Percentiles rank a stretch among this genome's conserved stretches.
These are phyloP conservation scores for Oryza brachyantha DNA, from an alignment of 176 grass and related monocot genomes.

Conservation along the genomic window DNA sequence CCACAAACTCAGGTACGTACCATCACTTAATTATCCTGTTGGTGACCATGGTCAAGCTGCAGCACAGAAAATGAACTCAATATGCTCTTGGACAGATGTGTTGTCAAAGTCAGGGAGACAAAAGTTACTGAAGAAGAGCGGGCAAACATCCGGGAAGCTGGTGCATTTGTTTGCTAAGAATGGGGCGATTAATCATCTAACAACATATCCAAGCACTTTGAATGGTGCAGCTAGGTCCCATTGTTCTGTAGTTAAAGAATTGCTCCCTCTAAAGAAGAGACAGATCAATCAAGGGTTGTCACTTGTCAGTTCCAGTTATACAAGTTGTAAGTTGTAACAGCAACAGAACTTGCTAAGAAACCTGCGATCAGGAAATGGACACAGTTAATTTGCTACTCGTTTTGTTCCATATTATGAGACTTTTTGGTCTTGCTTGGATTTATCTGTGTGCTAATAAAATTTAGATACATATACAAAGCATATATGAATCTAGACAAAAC, in stretches of 20 bases:
- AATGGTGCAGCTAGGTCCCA: background rate
- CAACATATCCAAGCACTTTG: slow-evolving; percentile 1
- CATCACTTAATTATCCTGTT: background rate
- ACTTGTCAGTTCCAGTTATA: background rate
- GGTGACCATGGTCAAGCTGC: background rate
- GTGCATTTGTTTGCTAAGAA: background rate
- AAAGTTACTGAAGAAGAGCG: background rate
- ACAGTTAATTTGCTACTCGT: background rate
- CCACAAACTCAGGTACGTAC: slow-evolving; percentile 6
- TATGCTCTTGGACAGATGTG: background rate
- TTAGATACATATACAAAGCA: no score
- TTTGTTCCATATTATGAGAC: no score
- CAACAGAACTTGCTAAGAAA: background rate
- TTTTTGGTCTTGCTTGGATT: no score
- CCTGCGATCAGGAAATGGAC: background rate
- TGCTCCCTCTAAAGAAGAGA: background rate
- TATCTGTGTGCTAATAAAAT: no score
- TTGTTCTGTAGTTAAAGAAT: background rate
- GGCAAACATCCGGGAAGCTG: background rate
- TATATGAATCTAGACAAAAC: no score
- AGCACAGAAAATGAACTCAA: background rate
- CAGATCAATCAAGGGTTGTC: background rate
- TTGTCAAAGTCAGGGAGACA: background rate
- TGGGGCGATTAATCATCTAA: slow-evolving; percentile 1
- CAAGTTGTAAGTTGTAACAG: background rate